Base-by-base conservation (phyloP, 208 protist genomes). In the Giardia muris region DNA sequence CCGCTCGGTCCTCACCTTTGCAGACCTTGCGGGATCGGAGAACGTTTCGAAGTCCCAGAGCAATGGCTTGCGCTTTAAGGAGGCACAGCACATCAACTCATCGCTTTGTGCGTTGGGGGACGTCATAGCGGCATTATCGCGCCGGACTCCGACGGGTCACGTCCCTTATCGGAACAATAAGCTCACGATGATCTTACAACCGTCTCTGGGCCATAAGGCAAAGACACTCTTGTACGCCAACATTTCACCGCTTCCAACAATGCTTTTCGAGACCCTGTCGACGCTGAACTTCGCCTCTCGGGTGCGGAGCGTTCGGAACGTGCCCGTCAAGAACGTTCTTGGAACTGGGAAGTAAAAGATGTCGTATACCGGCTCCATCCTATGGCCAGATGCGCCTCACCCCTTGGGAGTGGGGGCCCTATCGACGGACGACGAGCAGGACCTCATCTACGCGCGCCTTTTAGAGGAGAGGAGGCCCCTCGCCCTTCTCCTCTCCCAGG, bases 141-240 rank as follows among this genome's bases (percentile, higher is more conserved):
- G 97, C 92, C 94, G 93, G 87, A 76, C 10, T 39, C 19, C 30
- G 10, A 94, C 95, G 86, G 94, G 95, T 46, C 93, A 94, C 92
- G 95, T 98, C 39, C 96, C 96, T 0, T 97, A 97, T 93, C 95
- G 97, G 0, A 97, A 97, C 88, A 97, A 96, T 42, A 97, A 97
- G 93, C 95, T 98, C 67, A 98, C 97, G 2, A 94, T 96, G 92
- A 95, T 98, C 88, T 95, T 98, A 89, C 94, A 94, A 10, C 96
- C 97, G 57, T 94, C 86, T 48, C 92, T 97, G 0, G 95, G 94
- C 48, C 95, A 95, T 1, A 94, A 96, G 67, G 92, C 93, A 46
- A 97, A 97, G 93, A 98, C 97, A 0, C 95, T 98, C 48, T 96
- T 98, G 96, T 97, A 98, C 91, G 96, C 96, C 91, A 97, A 96